Base-by-base conservation (phyloP, 352 stramenopile genomes). In the Blastocystis sp. region DNA sequence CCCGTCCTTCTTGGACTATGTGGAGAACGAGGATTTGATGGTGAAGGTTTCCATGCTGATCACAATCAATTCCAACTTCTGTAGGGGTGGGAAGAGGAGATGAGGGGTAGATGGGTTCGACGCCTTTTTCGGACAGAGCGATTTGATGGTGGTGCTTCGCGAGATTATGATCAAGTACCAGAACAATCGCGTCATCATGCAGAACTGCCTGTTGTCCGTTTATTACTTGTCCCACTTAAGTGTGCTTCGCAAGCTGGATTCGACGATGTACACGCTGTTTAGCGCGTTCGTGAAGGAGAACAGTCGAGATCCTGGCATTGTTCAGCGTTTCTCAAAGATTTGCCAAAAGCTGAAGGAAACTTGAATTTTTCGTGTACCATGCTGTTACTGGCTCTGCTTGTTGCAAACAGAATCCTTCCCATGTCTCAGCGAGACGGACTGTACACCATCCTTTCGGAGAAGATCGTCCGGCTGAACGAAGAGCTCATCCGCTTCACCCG, bases 131-230 rank as follows among this genome's bases (percentile, higher is more conserved):
- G 19, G 2, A 10, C 4, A 52, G 28, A 68, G 40, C 38, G 54
- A 68, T 68, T 42, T 84, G 10, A 48, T 69, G 7, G 11, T 2
- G 17, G 9, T 84, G 21, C 7, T 84, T 2, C 42, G 69, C 40
- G 10, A 54, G 14, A 60, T 84, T 24, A 57, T 84, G 48, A 21
- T 84, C n/a, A 59, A 38, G n/a, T 64, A 84, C 48, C 34, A 34
- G 3, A 34, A 19, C 24, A 84, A 84, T 48, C 19, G 34, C 21
- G 74, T 84, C 34, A 84, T 84, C 28, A 84, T 84, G 74, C 74
- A 84, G 34, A 84, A 84, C 40, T 84, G 74, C 40, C 24, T 84
- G 1, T 10, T 84, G 17, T 84, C 74, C n/a, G 19, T 84, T 19
- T 84, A 84, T 57, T 84, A 84, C 24, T 24, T 84, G 59, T 64